Percentiles rank a stretch among this genome's conserved stretches.
Conservation (phyloP, 2,329 filamentous ascomycete species). For the Monosporascus sp. region DNA sequence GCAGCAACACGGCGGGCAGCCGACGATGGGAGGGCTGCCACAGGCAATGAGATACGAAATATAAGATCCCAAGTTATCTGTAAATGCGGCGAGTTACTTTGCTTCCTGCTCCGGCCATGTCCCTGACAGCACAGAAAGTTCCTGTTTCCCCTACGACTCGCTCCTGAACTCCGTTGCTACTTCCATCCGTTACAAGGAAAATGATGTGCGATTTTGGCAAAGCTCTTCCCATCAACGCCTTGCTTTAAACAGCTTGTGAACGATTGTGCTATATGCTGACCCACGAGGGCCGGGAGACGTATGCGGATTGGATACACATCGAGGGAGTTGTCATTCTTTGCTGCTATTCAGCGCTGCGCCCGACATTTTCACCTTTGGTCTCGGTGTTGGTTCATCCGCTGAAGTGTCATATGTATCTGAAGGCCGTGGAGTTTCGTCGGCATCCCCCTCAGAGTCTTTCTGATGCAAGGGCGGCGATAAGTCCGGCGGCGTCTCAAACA, state of each 20-base stretch:
- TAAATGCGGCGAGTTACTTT: neutral
- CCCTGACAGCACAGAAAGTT: neutral
- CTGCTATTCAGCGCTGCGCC: constrained; percentile 5
- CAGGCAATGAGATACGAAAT: neutral
- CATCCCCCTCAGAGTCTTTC: constrained; percentile 13
- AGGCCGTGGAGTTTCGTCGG: constrained; percentile 42
- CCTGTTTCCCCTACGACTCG: neutral
- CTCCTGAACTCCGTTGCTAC: constrained; percentile 20
- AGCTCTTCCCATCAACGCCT: constrained; percentile 18
- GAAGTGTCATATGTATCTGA: constrained; percentile 10
- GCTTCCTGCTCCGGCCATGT: neutral
- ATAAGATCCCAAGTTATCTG: neutral
- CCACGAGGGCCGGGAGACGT: neutral
- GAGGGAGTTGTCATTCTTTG: constrained; percentile 4
- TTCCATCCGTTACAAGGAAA: constrained; percentile 16
- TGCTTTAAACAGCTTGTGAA: constrained; percentile 14
- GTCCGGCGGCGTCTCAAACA: constrained; percentile 25
- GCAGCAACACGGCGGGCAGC: neutral
- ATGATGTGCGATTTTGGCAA: constrained; percentile 16
- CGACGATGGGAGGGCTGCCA: neutral
- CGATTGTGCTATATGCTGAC: constrained; percentile 1
- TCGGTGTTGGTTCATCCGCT: constrained; percentile 37
- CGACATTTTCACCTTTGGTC: constrained; percentile 20
- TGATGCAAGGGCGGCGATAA: constrained; percentile 14
- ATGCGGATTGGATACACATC: neutral